A percentile compares a stretch with the other conserved stretches of the same genome.
phyloP scores from a whole-genome alignment of 2,329 filamentous ascomycete genomes.

The Botryotinia convoluta region DNA sequence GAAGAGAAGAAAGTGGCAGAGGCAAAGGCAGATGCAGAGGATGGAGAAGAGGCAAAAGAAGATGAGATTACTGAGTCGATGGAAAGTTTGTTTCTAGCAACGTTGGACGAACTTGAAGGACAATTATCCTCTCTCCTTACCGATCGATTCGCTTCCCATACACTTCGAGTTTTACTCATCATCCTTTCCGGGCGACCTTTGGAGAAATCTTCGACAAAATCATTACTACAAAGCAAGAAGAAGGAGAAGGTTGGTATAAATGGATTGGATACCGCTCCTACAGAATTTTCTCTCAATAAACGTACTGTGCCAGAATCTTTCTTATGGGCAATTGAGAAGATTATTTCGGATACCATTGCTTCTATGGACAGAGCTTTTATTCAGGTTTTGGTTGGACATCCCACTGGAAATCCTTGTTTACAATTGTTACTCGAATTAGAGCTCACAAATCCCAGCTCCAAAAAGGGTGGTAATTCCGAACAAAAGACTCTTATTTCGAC shows the following conservation, averaged over 20 bases:
- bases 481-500: slow-evolving; percentile 64
- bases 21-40: slow-evolving; percentile 54
- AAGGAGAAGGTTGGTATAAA: slow-evolving; percentile 78
- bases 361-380: slow-evolving; percentile 77
- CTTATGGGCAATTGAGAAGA: slow-evolving; percentile 70
- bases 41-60: slow-evolving; percentile 46
- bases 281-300: slow-evolving; percentile 46
- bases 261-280: slow-evolving; percentile 48
- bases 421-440: slow-evolving; percentile 88
- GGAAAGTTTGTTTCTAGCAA: slow-evolving; percentile 80
- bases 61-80: slow-evolving; percentile 54
- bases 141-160: slow-evolving; percentile 86
- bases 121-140: slow-evolving; percentile 78
- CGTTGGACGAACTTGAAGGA: slow-evolving; percentile 83
- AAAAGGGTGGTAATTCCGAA: slow-evolving; percentile 54
- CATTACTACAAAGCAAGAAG: slow-evolving; percentile 83
- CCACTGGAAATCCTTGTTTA: slow-evolving; percentile 88
- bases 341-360: slow-evolving; percentile 73
- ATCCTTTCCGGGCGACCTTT: slow-evolving; percentile 82
- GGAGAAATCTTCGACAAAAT: slow-evolving; percentile 64
- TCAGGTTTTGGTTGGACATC: slow-evolving; percentile 80
- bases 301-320: slow-evolving; percentile 77
- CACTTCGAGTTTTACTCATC: slow-evolving; percentile 79
- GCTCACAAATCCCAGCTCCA: slow-evolving; percentile 68
- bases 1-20: slow-evolving; percentile 50